These are phyloP conservation scores for Fagopyrum tataricum DNA, from an alignment of 148 eudicot genomes.

Conservation along the genomic window DNA sequence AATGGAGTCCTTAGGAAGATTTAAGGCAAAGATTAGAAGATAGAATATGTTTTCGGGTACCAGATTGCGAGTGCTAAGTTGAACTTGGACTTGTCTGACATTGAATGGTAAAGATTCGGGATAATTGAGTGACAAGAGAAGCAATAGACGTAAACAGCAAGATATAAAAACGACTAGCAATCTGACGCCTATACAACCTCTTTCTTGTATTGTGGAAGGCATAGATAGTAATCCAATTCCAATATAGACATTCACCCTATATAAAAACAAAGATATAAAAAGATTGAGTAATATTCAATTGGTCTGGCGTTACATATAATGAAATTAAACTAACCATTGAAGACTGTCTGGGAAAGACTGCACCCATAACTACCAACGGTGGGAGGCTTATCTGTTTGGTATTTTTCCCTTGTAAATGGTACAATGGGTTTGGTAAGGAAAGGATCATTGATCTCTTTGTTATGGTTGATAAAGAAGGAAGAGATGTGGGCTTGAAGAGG, in stretches of 20 bases:
- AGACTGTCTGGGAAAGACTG: conserved; percentile 45
- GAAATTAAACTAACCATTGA: conserved; percentile 32
- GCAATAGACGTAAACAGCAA: conserved; percentile 80
- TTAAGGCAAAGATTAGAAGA: conserved; percentile 11
- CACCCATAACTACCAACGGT: conserved; percentile 30
- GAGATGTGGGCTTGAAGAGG: conserved; percentile 31
- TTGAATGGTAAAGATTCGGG: conserved; percentile 85
- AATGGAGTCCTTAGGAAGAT: conserved; percentile 51
- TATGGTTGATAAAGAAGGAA: conserved; percentile 28
- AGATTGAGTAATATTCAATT: not conserved
- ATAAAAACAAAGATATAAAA: not conserved
- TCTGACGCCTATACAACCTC: conserved; percentile 76
- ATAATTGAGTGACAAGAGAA: conserved; percentile 80
- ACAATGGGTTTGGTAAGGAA: conserved; percentile 30
- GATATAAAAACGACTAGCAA: conserved; percentile 50
- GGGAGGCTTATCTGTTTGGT: conserved; percentile 32
- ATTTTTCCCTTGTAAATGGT: conserved; percentile 24
- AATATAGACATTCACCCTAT: conserved; percentile 71
- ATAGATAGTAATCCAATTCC: conserved; percentile 84
- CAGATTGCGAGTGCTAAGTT: conserved; percentile 35
- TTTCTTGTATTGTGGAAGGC: conserved; percentile 68
- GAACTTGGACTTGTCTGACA: conserved; percentile 81
- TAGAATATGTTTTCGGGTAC: not conserved
- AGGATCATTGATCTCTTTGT: conserved; percentile 31
- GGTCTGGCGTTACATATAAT: not conserved